These are phyloP conservation scores for Metarhizium guizhouense DNA, from an alignment of 2,329 filamentous ascomycete species.

Conservation along the genomic window DNA sequence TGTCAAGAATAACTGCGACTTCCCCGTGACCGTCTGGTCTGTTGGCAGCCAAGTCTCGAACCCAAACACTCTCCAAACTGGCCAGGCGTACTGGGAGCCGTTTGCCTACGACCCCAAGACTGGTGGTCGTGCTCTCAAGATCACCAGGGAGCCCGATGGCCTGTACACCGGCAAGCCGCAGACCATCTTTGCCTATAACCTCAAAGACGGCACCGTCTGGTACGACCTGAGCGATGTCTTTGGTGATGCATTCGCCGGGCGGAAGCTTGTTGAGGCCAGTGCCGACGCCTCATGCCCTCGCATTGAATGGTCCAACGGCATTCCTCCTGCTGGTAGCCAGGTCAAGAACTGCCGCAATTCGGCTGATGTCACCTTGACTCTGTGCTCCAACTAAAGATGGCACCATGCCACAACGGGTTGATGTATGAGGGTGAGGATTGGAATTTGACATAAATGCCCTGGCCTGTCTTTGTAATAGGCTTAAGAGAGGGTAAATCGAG, in stretches of 20 bases:
- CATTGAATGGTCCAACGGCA: constrained; percentile 27
- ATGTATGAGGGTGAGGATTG: too few relatives aligned
- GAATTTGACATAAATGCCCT: too few relatives aligned
- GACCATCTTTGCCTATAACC: constrained; percentile 30
- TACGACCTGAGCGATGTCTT: constrained; percentile 32
- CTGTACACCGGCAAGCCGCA: constrained; percentile 30
- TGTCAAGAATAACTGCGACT: constrained; percentile 27
- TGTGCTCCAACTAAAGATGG: constrained; percentile 16
- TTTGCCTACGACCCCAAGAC: constrained; percentile 26
- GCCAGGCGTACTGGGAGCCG: constrained; percentile 22
- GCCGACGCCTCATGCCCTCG: constrained; percentile 20
- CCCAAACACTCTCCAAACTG: constrained; percentile 17
- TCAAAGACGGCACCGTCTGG: constrained; percentile 24
- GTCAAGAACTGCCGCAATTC: constrained; percentile 25
- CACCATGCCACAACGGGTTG: too few relatives aligned
- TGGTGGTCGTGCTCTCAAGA: constrained; percentile 30
- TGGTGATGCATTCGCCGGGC: constrained; percentile 27
- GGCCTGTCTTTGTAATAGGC: too few relatives aligned
- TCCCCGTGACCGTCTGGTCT: constrained; percentile 28
- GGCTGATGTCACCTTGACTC: constrained; percentile 25
- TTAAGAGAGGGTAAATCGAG: too few relatives aligned
- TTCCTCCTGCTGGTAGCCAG: constrained; percentile 26
- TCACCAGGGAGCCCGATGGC: constrained; percentile 24
- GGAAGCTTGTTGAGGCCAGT: constrained; percentile 22
- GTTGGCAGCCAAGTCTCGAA: constrained; percentile 23